These are phyloP conservation scores for Kuraishia piskuri DNA, from an alignment of 805 yeast species.

Conservation along the genomic window DNA sequence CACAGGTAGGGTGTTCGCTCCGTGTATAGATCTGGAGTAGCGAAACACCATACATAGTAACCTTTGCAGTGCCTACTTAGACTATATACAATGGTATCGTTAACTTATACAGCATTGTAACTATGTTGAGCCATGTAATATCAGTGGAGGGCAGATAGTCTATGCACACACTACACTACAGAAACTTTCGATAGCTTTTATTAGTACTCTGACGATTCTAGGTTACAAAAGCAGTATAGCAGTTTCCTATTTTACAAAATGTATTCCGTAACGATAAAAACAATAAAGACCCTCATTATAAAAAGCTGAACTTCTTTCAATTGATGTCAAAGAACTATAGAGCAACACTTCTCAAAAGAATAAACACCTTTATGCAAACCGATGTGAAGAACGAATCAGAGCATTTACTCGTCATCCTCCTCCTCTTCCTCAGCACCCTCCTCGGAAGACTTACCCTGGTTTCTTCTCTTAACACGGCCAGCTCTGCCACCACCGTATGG, in stretches of 20 bases:
- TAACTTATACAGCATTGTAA: no score
- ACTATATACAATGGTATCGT: no score
- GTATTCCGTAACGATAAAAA: not conserved
- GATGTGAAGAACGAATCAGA: constrained; percentile 7
- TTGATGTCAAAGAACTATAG: not conserved
- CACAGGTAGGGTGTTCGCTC: no score
- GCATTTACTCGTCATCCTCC: constrained; percentile 48
- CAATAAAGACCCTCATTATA: not conserved
- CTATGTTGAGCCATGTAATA: no score
- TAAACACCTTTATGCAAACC: not conserved
- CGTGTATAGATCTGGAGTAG: no score
- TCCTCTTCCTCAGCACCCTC: constrained; percentile 72
- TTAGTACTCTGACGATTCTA: no score
- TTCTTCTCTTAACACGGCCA: constrained; percentile 98
- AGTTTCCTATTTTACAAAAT: not conserved
- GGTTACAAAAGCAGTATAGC: not conserved
- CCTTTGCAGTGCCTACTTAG: no score
- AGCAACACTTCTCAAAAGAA: constrained; percentile 1
- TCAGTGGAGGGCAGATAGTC: no score
- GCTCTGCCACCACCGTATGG: constrained; percentile 99
- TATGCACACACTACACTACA: no score
- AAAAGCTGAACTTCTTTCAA: constrained; percentile 1
- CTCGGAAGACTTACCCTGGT: constrained; percentile 56
- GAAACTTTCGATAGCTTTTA: no score
- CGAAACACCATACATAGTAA: no score